These are phyloP conservation scores for Amaranthus tricolor DNA, from an alignment of 179 eudicot species.

Conservation along the genomic window DNA sequence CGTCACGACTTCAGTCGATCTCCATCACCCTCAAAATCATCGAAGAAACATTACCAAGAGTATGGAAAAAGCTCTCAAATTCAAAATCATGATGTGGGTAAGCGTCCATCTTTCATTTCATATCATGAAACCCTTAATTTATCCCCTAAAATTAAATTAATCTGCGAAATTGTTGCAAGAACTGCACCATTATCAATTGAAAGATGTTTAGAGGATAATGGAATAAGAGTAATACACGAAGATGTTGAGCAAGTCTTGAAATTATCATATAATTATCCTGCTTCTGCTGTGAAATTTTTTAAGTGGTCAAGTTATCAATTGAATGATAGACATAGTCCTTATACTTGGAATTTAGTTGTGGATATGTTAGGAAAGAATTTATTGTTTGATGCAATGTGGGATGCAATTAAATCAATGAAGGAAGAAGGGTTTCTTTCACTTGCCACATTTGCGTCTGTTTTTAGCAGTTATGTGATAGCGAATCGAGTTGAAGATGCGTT, in stretches of 20 bases:
- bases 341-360: conserved; percentile 71
- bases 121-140: conserved; percentile 49
- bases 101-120: conserved; percentile 50
- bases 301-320: conserved; percentile 59
- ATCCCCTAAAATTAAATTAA: conserved; percentile 48
- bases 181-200: conserved; percentile 45
- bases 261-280: conserved; percentile 55
- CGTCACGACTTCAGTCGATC: conserved; percentile 15
- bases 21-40: conserved; percentile 15
- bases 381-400: conserved; percentile 86
- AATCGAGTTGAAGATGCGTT: conserved; percentile 53
- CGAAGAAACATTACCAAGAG: conserved; percentile 19
- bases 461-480: conserved; percentile 60
- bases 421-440: conserved; percentile 51
- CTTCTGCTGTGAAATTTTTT: conserved; percentile 67
- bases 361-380: conserved; percentile 67
- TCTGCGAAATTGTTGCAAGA: conserved; percentile 62
- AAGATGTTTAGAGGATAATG: conserved; percentile 46
- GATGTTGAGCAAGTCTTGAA: conserved; percentile 73
- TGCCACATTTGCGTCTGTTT: conserved; percentile 72
- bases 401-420: conserved; percentile 73
- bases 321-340: conserved; percentile 47
- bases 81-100: conserved; percentile 33
- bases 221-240: conserved; percentile 34
- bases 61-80: conserved; percentile 15